Conservation (phyloP, 345 rosid species). For the Ceriops decandra region DNA sequence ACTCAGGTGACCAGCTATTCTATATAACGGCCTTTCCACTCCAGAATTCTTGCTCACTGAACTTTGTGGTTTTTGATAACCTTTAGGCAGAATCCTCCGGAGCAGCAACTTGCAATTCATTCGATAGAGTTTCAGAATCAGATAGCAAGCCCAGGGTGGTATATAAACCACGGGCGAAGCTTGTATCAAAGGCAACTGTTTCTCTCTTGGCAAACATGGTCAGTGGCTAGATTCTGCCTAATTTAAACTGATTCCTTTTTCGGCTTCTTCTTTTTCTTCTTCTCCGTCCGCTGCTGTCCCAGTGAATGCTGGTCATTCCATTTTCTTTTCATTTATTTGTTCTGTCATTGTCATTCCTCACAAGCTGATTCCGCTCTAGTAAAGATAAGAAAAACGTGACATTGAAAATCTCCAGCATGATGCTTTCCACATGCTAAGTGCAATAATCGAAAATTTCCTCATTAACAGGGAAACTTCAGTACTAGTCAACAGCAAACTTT, state of each 20-base stretch:
- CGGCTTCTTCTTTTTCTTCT: not conserved
- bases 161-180: slow-evolving; percentile 81
- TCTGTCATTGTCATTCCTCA: not conserved
- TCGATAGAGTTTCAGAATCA: slow-evolving; percentile 37
- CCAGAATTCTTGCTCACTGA: slow-evolving; percentile 18
- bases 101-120: slow-evolving; percentile 31
- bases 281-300: not conserved
- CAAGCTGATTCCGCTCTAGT: not conserved
- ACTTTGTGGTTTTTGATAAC: slow-evolving; percentile 10
- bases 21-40: not conserved
- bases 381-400: not conserved
- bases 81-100: slow-evolving; percentile 47
- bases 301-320: not conserved
- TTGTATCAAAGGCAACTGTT: slow-evolving; percentile 73
- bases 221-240: slow-evolving; percentile 22
- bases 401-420: not conserved
- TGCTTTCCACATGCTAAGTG: not conserved
- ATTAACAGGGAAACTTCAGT: slow-evolving; percentile 48
- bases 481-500: slow-evolving; percentile 19
- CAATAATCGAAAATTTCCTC: slow-evolving; percentile 1
- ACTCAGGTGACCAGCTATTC: slow-evolving; percentile 42
- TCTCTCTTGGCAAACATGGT: slow-evolving; percentile 83
- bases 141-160: slow-evolving; percentile 45
- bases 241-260: not conserved
- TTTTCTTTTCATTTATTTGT: not conserved